Conservation (phyloP, 2,329 filamentous ascomycete genomes). For the Fusarium denticulatum region DNA sequence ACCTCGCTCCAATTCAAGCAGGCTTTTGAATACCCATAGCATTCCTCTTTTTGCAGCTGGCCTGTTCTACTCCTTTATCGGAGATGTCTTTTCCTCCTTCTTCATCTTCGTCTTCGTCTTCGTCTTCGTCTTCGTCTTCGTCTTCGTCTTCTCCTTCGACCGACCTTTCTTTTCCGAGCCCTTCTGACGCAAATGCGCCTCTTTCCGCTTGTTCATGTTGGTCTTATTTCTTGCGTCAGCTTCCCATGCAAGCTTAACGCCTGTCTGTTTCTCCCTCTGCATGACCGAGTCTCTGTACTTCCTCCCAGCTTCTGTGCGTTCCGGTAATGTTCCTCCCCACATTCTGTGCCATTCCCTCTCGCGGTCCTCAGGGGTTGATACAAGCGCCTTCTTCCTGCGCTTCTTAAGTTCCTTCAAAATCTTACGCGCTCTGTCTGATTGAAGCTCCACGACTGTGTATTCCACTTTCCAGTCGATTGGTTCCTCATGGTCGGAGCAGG, state of each 20-base stretch:
- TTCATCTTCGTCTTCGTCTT: not conserved
- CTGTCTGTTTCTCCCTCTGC: conserved; percentile 57
- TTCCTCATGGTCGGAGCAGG: not conserved
- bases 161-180: not conserved
- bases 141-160: not conserved
- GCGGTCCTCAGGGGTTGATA: conserved; percentile 53
- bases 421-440: conserved; percentile 52
- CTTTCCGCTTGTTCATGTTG: not conserved
- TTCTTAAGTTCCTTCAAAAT: conserved; percentile 67
- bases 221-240: not conserved
- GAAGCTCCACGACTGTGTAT: conserved; percentile 77
- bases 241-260: conserved; percentile 59
- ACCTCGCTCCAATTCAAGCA: conserved; percentile 1
- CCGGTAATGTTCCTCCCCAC: conserved; percentile 54
- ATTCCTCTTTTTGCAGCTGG: not conserved
- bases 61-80: not conserved
- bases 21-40: not conserved
- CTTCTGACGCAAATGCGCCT: not conserved
- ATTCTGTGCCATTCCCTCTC: conserved; percentile 58
- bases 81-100: not conserved
- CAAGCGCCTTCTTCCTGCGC: conserved; percentile 62
- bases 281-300: conserved; percentile 66
- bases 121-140: not conserved
- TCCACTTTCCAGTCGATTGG: conserved; percentile 72
- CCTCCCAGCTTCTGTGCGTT: conserved; percentile 63